Percentiles rank a stretch among this genome's conserved stretches.
phyloP scores from a whole-genome alignment of 2,329 filamentous ascomycete genomes.

The Fusarium nygamai region DNA sequence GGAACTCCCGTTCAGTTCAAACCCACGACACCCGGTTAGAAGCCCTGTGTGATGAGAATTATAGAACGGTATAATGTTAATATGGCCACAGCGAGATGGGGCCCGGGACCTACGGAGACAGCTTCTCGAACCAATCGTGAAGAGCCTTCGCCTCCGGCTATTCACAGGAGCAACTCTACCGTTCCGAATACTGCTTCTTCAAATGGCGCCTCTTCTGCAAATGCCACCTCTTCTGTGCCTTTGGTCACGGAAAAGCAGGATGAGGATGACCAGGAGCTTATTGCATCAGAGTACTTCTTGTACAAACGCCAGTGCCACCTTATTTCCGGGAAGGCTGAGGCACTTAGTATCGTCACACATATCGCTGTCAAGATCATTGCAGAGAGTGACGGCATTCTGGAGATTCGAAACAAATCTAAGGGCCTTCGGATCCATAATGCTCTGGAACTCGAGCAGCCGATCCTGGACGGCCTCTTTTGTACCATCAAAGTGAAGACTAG shows the following conservation, averaged over 20 bases:
- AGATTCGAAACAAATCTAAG: conserved; percentile 24
- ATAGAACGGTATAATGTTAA: not conserved
- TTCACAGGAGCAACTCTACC: not conserved
- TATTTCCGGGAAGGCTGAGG: conserved; percentile 16
- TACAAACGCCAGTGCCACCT: conserved; percentile 30
- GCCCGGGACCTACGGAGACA: not conserved
- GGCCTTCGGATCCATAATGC: conserved; percentile 27
- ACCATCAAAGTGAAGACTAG: conserved; percentile 7
- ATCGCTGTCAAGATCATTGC: conserved; percentile 30
- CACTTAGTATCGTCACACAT: conserved; percentile 5
- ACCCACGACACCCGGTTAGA: conserved; percentile 24
- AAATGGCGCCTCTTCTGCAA: not conserved
- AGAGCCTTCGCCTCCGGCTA: not conserved
- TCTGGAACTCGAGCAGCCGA: conserved; percentile 31
- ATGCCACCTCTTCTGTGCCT: too few relatives aligned
- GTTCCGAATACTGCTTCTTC: not conserved
- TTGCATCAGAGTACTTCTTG: conserved; percentile 21
- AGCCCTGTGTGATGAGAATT: conserved; percentile 9
- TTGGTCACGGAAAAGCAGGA: not conserved
- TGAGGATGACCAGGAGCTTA: not conserved
- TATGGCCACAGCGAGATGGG: conserved; percentile 14
- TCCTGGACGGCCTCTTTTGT: conserved; percentile 38
- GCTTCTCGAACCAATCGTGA: not conserved
- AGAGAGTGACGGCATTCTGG: not conserved
- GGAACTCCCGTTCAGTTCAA: conserved; percentile 1